These are phyloP conservation scores for Coemansia sp. DNA, from an alignment of 192 early-diverging fungal species.

Conservation along the genomic window DNA sequence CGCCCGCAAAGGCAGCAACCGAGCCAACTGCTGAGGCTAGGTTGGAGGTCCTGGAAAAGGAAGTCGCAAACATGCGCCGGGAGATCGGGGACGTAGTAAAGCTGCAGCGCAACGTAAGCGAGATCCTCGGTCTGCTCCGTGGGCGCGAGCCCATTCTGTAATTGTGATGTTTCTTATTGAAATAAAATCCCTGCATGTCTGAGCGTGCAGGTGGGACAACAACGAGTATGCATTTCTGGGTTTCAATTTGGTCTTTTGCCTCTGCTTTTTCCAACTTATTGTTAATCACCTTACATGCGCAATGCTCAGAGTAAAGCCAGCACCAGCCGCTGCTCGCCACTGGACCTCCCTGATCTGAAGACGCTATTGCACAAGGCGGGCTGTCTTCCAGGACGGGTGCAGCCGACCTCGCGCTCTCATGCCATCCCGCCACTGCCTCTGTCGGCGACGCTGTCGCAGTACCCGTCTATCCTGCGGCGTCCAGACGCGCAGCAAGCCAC, in stretches of 20 bases:
- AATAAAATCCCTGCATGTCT: too few relatives aligned
- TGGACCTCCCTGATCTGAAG: constrained; percentile 28
- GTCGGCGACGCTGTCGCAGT: not conserved
- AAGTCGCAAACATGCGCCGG: constrained; percentile 14
- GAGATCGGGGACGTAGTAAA: constrained; percentile 22
- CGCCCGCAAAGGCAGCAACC: not conserved
- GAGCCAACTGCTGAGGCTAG: constrained; percentile 1
- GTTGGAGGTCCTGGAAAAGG: constrained; percentile 12
- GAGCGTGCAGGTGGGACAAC: not conserved
- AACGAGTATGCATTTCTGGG: not conserved
- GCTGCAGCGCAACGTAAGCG: constrained; percentile 20
- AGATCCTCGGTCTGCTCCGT: constrained; percentile 16
- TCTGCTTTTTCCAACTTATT: not conserved
- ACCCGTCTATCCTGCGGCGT: constrained; percentile 19
- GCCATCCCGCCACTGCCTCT: not conserved
- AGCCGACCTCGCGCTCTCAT: constrained; percentile 24
- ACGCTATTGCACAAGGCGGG: constrained; percentile 23
- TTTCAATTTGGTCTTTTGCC: not conserved
- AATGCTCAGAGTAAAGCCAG: not conserved
- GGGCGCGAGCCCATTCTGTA: not conserved
- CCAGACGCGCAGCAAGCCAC: not conserved
- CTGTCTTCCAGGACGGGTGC: constrained; percentile 16
- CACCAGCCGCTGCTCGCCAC: constrained; percentile 13
- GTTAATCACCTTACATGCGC: not conserved
- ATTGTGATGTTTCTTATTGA: too few relatives aligned